phyloP scores from a whole-genome alignment of 345 rosid species.

The Angophora floribunda region DNA sequence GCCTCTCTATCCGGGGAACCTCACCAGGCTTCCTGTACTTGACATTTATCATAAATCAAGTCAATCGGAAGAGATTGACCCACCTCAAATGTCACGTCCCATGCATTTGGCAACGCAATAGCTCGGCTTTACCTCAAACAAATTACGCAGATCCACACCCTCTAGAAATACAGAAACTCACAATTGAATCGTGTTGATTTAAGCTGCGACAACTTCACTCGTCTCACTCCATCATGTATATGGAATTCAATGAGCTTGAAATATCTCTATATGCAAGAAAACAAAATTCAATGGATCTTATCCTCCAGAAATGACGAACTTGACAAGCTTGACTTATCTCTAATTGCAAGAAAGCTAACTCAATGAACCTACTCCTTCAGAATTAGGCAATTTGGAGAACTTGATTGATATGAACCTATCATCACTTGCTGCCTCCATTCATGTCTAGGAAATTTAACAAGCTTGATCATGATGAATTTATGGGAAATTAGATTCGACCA shows the following conservation, averaged over 20 bases:
- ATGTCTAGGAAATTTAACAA: background rate
- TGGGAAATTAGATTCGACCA: background rate
- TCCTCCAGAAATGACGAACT: background rate
- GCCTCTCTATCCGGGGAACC: no score
- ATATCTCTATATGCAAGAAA: background rate
- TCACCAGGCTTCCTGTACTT: no score
- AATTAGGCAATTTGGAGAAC: no score
- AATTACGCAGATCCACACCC: background rate
- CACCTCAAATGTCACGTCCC: no score
- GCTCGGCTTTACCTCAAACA: background rate
- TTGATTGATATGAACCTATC: background rate
- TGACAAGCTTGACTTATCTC: no score
- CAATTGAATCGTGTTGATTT: background rate
- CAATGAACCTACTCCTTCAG: background rate
- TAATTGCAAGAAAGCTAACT: background rate
- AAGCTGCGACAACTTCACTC: background rate
- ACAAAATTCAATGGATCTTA: background rate
- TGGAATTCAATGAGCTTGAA: background rate
- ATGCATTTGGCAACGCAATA: background rate
- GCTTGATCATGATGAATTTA: background rate
- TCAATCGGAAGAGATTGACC: no score
- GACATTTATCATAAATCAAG: no score
- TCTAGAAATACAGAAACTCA: background rate
- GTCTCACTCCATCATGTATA: background rate
- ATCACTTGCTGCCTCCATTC: background rate